Conservation (phyloP, 805 yeast species). For the Pichia manshurica region DNA sequence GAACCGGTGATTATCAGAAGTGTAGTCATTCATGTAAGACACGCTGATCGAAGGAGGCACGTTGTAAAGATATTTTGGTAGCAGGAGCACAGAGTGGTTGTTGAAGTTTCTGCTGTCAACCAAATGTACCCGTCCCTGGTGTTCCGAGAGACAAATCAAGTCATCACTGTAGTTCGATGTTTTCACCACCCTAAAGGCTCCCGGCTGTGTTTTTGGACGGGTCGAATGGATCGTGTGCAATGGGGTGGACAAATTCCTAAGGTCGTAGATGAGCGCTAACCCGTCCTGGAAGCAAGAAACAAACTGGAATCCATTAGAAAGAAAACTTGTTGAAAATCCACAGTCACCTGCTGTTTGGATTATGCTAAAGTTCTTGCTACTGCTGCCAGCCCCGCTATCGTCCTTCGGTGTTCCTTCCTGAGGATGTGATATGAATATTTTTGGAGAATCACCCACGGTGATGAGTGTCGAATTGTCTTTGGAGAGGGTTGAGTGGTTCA, state of each 20-base stretch:
- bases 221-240: slow-evolving; percentile 55
- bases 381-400: slow-evolving; percentile 13
- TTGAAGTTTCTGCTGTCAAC: slow-evolving; percentile 69
- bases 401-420: background rate
- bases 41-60: slow-evolving; percentile 2
- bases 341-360: slow-evolving; percentile 56
- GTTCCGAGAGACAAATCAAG: slow-evolving; percentile 71
- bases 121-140: slow-evolving; percentile 80
- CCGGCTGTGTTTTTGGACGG: slow-evolving; percentile 42
- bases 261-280: slow-evolving; percentile 66
- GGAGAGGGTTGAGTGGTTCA: slow-evolving; percentile 68
- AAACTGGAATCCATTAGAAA: slow-evolving; percentile 67
- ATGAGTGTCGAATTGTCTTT: slow-evolving; percentile 55
- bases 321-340: slow-evolving; percentile 79
- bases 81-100: slow-evolving; percentile 69
- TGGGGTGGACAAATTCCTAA: slow-evolving; percentile 54
- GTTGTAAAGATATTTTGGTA: slow-evolving; percentile 38
- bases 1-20: background rate
- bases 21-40: background rate
- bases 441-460: slow-evolving; percentile 74
- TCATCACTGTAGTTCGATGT: slow-evolving; percentile 68
- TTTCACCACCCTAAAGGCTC: slow-evolving; percentile 38
- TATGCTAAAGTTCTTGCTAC: slow-evolving; percentile 34
- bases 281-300: slow-evolving; percentile 88
- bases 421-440: slow-evolving; percentile 53